phyloP scores from a whole-genome alignment of 2,329 filamentous ascomycete species.

The Alternaria solani region DNA sequence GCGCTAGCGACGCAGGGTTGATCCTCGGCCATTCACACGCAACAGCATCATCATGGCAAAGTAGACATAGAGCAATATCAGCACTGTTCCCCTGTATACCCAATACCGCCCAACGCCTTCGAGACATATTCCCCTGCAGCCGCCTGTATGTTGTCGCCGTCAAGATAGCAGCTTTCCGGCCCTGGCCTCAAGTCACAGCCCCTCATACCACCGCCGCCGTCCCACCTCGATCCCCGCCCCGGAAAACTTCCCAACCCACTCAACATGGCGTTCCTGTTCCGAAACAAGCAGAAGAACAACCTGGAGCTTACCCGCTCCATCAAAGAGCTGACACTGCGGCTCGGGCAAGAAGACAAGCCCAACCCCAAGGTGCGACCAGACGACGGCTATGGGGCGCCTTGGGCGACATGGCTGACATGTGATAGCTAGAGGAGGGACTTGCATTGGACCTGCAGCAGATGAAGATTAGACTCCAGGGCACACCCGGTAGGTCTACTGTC shows the following conservation, averaged over 20 bases:
- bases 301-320: slow-evolving; percentile 69
- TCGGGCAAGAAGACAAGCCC: slow-evolving; percentile 64
- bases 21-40: slow-evolving; percentile 24
- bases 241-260: slow-evolving; percentile 20
- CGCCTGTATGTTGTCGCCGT: slow-evolving; percentile 42
- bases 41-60: slow-evolving; percentile 30
- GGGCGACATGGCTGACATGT: slow-evolving; percentile 28
- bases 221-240: slow-evolving; percentile 27
- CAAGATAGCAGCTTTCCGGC: slow-evolving; percentile 44
- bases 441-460: slow-evolving; percentile 87
- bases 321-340: slow-evolving; percentile 68
- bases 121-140: slow-evolving; percentile 16
- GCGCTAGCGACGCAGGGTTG: slow-evolving; percentile 26
- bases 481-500: slow-evolving; percentile 69
- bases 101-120: slow-evolving; percentile 14
- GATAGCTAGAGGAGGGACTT: slow-evolving; percentile 82
- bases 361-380: slow-evolving; percentile 61
- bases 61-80: slow-evolving; percentile 36
- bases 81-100: slow-evolving; percentile 19
- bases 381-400: slow-evolving; percentile 3
- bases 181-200: slow-evolving; percentile 38
- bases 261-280: slow-evolving; percentile 75
- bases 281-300: slow-evolving; percentile 67
- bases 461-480: slow-evolving; percentile 92
- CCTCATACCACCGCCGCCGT: slow-evolving; percentile 25